phyloP scores from a whole-genome alignment of 179 eudicot species.

The Spinacia oleracea region DNA sequence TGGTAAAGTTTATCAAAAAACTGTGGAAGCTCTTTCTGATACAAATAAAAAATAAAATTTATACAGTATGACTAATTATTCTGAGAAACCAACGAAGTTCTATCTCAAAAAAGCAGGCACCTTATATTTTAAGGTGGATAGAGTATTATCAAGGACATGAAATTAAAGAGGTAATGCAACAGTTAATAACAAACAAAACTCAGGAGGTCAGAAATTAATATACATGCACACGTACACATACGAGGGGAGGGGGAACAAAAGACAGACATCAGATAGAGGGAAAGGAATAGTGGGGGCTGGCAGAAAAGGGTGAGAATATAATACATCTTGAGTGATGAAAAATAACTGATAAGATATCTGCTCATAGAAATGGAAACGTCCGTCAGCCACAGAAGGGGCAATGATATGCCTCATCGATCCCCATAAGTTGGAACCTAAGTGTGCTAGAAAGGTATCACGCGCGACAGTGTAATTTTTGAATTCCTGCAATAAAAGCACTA shows the following conservation, averaged over 20 bases:
- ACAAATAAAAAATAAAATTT: neutral
- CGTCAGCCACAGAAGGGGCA: constrained; percentile 90
- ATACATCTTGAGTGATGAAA: constrained; percentile 90
- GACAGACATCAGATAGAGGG: constrained; percentile 3
- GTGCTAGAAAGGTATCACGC: constrained; percentile 86
- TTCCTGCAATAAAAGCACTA: constrained; percentile 50
- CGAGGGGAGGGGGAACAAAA: neutral
- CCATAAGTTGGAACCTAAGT: constrained; percentile 91
- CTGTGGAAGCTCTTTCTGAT: neutral
- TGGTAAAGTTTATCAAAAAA: neutral
- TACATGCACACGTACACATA: neutral
- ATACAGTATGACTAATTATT: neutral
- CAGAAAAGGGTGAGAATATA: constrained; percentile 21
- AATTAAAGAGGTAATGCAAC: neutral
- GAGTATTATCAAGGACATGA: neutral
- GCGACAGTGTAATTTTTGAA: constrained; percentile 88
- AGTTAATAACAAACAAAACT: neutral
- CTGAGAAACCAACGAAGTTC: neutral
- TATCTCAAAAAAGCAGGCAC: neutral
- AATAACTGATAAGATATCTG: constrained; percentile 89
- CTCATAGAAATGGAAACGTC: constrained; percentile 89
- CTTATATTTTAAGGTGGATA: neutral
- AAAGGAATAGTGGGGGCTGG: neutral
- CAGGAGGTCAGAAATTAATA: neutral
- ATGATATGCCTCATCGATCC: constrained; percentile 92